phyloP scores from a whole-genome alignment of 805 yeast genomes.

The Jamesozyma spencerorum region DNA sequence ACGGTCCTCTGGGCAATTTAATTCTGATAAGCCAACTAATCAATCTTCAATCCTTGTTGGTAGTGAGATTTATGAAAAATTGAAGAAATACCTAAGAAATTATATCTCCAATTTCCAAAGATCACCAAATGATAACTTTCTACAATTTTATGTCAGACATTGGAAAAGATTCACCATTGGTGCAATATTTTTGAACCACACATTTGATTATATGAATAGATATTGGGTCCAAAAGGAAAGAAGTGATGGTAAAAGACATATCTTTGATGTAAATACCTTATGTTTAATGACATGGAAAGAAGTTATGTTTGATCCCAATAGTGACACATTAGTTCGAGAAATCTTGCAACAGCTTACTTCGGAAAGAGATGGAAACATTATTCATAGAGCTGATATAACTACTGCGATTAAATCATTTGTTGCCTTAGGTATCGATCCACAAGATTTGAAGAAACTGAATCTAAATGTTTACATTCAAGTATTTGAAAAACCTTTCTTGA shows the following conservation, averaged over 20 bases:
- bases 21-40: constrained; percentile 30
- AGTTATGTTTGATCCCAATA: constrained; percentile 63
- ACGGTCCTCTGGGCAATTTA: constrained; percentile 34
- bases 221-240: constrained; percentile 97
- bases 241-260: constrained; percentile 81
- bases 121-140: constrained; percentile 53
- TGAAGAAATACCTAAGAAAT: constrained; percentile 53
- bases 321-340: constrained; percentile 52
- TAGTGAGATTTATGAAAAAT: constrained; percentile 71
- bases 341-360: constrained; percentile 65
- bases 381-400: constrained; percentile 56
- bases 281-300: constrained; percentile 84
- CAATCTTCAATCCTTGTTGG: constrained; percentile 58
- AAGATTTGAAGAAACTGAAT: constrained; percentile 79
- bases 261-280: constrained; percentile 84
- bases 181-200: constrained; percentile 83
- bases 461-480: constrained; percentile 69
- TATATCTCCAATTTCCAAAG: constrained; percentile 47
- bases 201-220: constrained; percentile 89
- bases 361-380: constrained; percentile 72
- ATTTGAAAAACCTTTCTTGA: constrained; percentile 72
- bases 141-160: constrained; percentile 73
- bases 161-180: constrained; percentile 91
- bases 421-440: constrained; percentile 79
- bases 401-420: constrained; percentile 81